These are phyloP conservation scores for Russula ochroleuca DNA, from an alignment of 768 basidiomycete species.

Conservation along the genomic window DNA sequence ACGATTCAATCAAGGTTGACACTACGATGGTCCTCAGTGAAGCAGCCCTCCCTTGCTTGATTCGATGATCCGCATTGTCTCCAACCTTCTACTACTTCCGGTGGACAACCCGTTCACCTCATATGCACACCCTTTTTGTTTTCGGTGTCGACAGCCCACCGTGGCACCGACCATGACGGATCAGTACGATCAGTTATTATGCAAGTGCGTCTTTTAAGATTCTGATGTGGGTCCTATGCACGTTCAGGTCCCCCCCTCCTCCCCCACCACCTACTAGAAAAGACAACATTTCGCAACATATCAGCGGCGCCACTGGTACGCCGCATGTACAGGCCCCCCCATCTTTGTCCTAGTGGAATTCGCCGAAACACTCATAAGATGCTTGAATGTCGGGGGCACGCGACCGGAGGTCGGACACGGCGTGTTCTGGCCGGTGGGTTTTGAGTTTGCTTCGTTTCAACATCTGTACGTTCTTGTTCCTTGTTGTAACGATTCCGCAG, in stretches of 20 bases:
- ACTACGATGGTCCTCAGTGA: too few relatives aligned
- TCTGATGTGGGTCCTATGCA: background rate
- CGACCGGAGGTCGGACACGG: conserved; percentile 9
- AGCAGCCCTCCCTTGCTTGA: background rate
- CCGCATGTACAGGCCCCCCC: background rate
- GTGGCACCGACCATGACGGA: background rate
- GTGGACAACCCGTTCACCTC: background rate
- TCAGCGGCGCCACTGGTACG: background rate
- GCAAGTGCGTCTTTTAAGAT: background rate
- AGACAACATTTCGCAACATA: background rate
- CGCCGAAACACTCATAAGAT: too few relatives aligned
- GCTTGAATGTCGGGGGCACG: background rate
- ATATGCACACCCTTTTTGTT: background rate
- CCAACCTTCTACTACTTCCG: background rate
- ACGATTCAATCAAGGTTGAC: too few relatives aligned
- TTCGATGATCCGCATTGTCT: background rate
- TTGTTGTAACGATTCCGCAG: background rate
- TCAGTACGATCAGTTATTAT: background rate
- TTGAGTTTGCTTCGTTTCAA: background rate
- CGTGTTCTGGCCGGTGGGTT: background rate
- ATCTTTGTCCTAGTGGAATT: conserved; percentile 7
- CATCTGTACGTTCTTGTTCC: background rate
- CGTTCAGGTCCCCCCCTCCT: background rate
- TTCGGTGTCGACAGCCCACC: background rate
- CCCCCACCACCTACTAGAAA: background rate